Percentiles rank a stretch among this genome's conserved stretches.
Evolutionary conservation across 345 rosid genomes (phyloP).

Genomic region (Litchi chinensis): DNA sequence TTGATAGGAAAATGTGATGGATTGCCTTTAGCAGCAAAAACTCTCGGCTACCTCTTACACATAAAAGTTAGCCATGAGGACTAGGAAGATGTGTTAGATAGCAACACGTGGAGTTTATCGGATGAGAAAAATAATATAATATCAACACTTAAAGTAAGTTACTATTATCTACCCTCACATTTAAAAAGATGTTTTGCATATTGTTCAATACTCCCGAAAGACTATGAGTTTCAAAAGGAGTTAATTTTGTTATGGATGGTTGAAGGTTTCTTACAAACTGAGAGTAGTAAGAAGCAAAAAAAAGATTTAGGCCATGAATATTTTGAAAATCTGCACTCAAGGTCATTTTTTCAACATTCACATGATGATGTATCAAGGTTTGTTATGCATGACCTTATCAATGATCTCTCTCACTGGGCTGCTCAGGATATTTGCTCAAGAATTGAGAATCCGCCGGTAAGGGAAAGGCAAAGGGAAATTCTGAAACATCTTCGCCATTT

Average conservation of each 20-base stretch:
- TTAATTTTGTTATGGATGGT: slow-evolving; percentile 18
- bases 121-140: too few species aligned
- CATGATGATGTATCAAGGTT: background rate
- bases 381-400: slow-evolving; percentile 23
- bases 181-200: too few species aligned
- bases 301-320: too few species aligned
- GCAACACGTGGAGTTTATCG: too few species aligned
- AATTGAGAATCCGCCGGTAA: background rate
- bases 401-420: slow-evolving; percentile 19
- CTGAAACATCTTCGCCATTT: background rate
- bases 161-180: too few species aligned
- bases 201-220: slow-evolving; percentile 1
- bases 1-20: too few species aligned
- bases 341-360: slow-evolving; percentile 22
- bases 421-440: background rate
- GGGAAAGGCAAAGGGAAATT: background rate
- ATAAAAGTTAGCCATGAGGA: too few species aligned
- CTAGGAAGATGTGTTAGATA: too few species aligned
- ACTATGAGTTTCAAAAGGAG: slow-evolving; percentile 13
- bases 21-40: too few species aligned
- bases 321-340: background rate
- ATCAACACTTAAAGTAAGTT: too few species aligned
- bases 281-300: too few species aligned
- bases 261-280: slow-evolving; percentile 3
- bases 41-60: too few species aligned